Percentiles rank a stretch among this genome's conserved stretches.
These are phyloP conservation scores for Meyerozyma elateridarum DNA, from an alignment of 1,139 yeast species.

Conservation along the genomic window DNA sequence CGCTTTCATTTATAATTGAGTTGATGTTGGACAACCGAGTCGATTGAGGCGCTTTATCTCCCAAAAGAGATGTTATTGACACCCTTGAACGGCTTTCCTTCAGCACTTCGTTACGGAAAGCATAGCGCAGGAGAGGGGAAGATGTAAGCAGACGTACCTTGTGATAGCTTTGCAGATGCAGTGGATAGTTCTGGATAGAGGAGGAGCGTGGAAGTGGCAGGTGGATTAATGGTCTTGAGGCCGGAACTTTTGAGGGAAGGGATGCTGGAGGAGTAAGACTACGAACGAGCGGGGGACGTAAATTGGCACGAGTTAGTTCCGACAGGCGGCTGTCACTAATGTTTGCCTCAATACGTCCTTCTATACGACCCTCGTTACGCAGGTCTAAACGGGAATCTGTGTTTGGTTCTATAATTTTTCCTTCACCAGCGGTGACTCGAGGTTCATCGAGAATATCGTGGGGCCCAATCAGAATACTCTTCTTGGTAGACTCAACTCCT, in stretches of 20 bases:
- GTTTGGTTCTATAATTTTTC: too few species aligned
- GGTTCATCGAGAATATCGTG: slow-evolving; percentile 16
- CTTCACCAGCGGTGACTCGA: not conserved
- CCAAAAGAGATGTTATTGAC: slow-evolving; percentile 30
- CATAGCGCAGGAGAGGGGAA: slow-evolving; percentile 5
- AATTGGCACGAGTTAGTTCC: slow-evolving; percentile 7
- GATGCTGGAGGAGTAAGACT: slow-evolving; percentile 15
- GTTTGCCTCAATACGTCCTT: slow-evolving; percentile 7
- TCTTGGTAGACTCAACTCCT: slow-evolving; percentile 13
- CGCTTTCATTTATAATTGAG: slow-evolving; percentile 10
- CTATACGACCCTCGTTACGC: too few species aligned
- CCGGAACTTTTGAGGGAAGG: slow-evolving; percentile 6
- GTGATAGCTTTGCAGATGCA: slow-evolving; percentile 2
- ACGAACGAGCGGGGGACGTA: slow-evolving; percentile 6
- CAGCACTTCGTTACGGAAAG: slow-evolving; percentile 4
- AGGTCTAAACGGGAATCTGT: too few species aligned
- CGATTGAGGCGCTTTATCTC: slow-evolving; percentile 11
- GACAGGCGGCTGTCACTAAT: slow-evolving; percentile 6
- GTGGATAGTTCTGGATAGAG: slow-evolving; percentile 4
- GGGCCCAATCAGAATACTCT: slow-evolving; percentile 23
- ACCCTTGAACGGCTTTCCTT: slow-evolving; percentile 15
- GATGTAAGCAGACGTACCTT: slow-evolving; percentile 5
- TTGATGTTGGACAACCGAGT: slow-evolving; percentile 12
- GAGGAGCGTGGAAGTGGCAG: slow-evolving; percentile 4
- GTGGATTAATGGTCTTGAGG: slow-evolving; percentile 1